Evolutionary conservation across 495 filamentous ascomycete genomes (phyloP), one percentile per base, ranked within the genome.

Genomic region (Chaetomium cochliodes): DNA sequence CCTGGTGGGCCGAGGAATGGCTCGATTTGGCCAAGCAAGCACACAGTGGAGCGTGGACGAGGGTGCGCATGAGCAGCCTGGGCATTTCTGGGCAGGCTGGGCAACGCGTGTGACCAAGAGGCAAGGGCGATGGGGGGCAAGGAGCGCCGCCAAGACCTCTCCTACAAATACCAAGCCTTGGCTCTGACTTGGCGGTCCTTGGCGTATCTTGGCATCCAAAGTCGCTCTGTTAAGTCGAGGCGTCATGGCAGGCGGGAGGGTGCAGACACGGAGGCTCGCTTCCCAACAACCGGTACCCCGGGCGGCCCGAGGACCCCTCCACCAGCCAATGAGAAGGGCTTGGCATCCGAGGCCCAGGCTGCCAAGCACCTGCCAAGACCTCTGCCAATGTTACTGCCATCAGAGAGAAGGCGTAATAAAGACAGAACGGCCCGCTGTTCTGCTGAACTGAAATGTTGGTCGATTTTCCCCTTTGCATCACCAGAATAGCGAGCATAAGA

Each of bases 301-400:
- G 28, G 47, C 72, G 64, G 70, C 60, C 65, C 58, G 67, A 33
- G 46, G 60, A 25, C 54, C 56, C 49, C 61, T 46, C 28, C 41
- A 26, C 46, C n/a, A 52, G 39, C 72, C 73, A 75, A 74, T 75
- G 68, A 28, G 39, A 28, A 26, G 13, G 33, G 33, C 67, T 66
- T 69, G 66, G 69, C 66, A 64, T 59, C 68, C 66, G 66, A 70
- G 65, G 65, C 72, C 72, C 61, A 71, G 73, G 76, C 69, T 71
- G 77, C 79, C 79, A 80, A 77, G 53, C 44, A 67, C 69, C 65
- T 72, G 77, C 77, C 78, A 80, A 79, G 77, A 69, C 72, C 76
- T 77, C 75, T 71, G 77, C 79, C 76, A 65, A 78, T 72, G 72
- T 58, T 74, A 78, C 73, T 68, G 77, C 76, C 74, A 78, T 67